Conservation (phyloP, 164 flowering plant genomes). For the Aristolochia californica region DNA sequence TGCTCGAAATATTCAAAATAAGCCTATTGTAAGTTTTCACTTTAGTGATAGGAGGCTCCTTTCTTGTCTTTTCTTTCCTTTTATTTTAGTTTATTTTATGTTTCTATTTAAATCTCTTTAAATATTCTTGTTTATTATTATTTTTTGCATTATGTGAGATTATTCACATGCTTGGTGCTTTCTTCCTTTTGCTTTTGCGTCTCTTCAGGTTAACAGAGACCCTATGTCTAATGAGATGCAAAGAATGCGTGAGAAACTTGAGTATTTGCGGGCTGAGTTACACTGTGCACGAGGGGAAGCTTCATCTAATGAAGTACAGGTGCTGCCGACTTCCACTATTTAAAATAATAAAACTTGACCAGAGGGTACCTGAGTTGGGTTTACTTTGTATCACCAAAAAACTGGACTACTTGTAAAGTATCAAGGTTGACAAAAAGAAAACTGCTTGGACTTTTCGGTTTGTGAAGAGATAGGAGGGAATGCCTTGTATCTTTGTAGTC, state of each 20-base stretch:
- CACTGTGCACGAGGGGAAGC: constrained; percentile 73
- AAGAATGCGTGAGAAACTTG: constrained; percentile 92
- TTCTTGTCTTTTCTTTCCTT: constrained; percentile 2
- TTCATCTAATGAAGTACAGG: constrained; percentile 83
- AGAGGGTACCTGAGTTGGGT: no score
- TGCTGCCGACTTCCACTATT: constrained; percentile 8
- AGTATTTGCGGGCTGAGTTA: constrained; percentile 79
- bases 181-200: neutral
- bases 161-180: neutral
- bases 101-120: neutral
- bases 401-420: no score
- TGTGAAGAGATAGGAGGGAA: no score
- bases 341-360: no score
- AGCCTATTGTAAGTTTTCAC: constrained; percentile 74
- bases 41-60: neutral
- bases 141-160: neutral
- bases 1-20: constrained; percentile 95
- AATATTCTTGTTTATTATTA: neutral
- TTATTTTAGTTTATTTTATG: neutral
- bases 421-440: no score
- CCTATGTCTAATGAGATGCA: constrained; percentile 85
- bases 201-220: constrained; percentile 80
- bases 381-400: no score
- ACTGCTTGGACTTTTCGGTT: no score
- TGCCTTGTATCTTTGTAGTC: no score